These are phyloP conservation scores for Hemerocallis citrina DNA, from an alignment of 106 monocot genomes.

Conservation along the genomic window DNA sequence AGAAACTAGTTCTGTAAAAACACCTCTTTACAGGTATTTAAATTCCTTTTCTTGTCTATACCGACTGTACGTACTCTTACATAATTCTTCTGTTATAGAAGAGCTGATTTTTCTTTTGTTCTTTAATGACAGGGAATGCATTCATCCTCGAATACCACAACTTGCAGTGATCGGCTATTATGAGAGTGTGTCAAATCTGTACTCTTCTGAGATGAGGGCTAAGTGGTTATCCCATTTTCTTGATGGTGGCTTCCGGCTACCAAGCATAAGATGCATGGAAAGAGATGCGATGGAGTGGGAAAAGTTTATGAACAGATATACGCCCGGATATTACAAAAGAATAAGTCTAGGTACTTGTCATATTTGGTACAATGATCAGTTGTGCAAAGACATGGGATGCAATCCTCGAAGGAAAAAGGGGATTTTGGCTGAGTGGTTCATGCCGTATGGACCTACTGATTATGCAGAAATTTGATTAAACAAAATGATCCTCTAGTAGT, in stretches of 20 bases:
- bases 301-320: slow-evolving; percentile 25
- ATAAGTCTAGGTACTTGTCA: slow-evolving; percentile 28
- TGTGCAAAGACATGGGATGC: slow-evolving; percentile 61
- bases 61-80: too few relatives aligned
- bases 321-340: slow-evolving; percentile 11
- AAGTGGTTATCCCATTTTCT: slow-evolving; percentile 62
- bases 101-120: too few relatives aligned
- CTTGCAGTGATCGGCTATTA: slow-evolving; percentile 70
- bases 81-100: background rate
- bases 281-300: slow-evolving; percentile 40
- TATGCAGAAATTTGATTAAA: slow-evolving; percentile 23
- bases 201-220: slow-evolving; percentile 51
- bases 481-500: background rate
- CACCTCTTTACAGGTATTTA: slow-evolving; percentile 66
- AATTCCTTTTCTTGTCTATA: background rate
- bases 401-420: slow-evolving; percentile 53
- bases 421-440: slow-evolving; percentile 43
- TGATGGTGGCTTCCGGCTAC: slow-evolving; percentile 46
- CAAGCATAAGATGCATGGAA: slow-evolving; percentile 51
- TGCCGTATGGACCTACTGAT: slow-evolving; percentile 58
- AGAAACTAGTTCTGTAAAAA: slow-evolving; percentile 20
- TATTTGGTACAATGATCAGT: slow-evolving; percentile 59
- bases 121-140: slow-evolving; percentile 31
- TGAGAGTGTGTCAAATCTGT: slow-evolving; percentile 45
- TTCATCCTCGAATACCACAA: slow-evolving; percentile 62